phyloP scores from a whole-genome alignment of 768 basidiomycete species.

The Pholiota molesta region DNA sequence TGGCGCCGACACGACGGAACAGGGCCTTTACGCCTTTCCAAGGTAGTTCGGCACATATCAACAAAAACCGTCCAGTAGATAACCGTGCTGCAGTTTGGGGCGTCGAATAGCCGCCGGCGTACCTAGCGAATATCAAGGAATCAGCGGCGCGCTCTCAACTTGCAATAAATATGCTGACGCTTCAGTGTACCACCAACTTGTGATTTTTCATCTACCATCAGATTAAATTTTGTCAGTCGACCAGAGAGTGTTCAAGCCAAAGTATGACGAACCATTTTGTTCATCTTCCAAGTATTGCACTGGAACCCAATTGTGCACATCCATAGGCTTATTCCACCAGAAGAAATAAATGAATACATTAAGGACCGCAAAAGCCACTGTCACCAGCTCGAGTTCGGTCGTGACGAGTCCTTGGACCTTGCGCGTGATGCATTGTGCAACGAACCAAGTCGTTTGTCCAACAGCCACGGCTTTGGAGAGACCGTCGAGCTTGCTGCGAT shows the following conservation, averaged over 20 bases:
- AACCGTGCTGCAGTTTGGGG: neutral
- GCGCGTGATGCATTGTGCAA: constrained; percentile 27
- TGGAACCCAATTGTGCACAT: constrained; percentile 23
- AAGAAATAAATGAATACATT: constrained; percentile 27
- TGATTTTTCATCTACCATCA: neutral
- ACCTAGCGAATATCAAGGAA: neutral
- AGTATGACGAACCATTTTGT: neutral
- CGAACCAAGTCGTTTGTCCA: constrained; percentile 33
- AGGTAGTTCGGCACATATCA: neutral
- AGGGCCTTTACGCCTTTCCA: neutral
- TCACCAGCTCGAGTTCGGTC: constrained; percentile 33
- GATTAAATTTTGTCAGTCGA: neutral
- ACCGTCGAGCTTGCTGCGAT: constrained; percentile 26
- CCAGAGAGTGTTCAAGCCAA: neutral
- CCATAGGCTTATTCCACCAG: constrained; percentile 39
- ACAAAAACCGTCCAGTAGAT: neutral
- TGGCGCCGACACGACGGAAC: neutral
- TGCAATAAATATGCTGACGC: neutral
- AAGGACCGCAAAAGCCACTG: constrained; percentile 30
- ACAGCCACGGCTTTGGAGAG: constrained; percentile 30
- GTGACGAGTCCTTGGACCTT: constrained; percentile 20
- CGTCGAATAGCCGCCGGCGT: neutral
- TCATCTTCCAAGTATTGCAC: constrained; percentile 5
- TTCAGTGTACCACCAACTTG: neutral
- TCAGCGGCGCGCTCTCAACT: neutral